Conservation (phyloP, 176 grass and related monocot species). For the Carex littledalei region DNA sequence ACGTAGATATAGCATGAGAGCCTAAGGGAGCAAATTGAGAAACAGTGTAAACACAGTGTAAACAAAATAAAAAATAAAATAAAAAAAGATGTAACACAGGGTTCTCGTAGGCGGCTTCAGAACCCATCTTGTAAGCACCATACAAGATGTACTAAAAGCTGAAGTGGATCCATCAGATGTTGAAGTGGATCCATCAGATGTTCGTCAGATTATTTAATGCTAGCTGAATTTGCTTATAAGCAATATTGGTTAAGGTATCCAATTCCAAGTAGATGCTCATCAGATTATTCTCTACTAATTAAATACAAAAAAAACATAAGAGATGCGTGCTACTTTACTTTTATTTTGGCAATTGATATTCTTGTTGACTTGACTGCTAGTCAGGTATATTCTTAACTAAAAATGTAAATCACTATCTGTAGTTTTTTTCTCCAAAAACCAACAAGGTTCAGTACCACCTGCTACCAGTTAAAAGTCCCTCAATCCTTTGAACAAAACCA, state of each 20-base stretch:
- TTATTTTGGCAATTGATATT: background rate
- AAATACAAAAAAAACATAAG: background rate
- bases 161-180: too few relatives aligned
- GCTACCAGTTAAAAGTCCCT: too few relatives aligned
- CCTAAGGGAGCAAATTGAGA: background rate
- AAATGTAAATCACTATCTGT: background rate
- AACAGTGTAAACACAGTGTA: too few relatives aligned
- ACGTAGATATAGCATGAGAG: background rate
- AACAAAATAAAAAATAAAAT: too few relatives aligned
- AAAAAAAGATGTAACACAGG: too few relatives aligned
- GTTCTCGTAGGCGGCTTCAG: too few relatives aligned
- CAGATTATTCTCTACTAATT: background rate
- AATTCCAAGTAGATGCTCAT: background rate
- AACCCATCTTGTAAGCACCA: too few relatives aligned
- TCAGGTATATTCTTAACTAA: background rate
- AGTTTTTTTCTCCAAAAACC: background rate
- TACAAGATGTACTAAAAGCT: too few relatives aligned
- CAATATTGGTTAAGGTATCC: background rate
- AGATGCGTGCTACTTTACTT: too few relatives aligned
- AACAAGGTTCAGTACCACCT: too few relatives aligned
- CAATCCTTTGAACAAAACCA: too few relatives aligned
- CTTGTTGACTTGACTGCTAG: background rate
- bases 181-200: too few relatives aligned
- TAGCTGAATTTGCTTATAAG: constrained; percentile 14
- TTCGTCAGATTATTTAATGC: background rate